Base-by-base conservation (phyloP, 129 eudicot genomes). In the Tagetes patula region DNA sequence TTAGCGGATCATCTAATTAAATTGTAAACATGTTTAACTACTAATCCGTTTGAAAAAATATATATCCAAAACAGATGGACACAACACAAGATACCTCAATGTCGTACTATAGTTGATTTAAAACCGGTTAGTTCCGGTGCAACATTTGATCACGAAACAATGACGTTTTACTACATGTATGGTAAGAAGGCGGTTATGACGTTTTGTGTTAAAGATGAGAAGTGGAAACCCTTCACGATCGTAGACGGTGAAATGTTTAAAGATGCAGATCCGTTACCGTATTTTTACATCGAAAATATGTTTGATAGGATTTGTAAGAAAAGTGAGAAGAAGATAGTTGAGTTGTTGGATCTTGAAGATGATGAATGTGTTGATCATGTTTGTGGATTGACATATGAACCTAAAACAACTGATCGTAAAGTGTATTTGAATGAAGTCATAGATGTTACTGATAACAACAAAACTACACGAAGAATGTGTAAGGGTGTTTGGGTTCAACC, bases 401-500 rank as follows among this genome's bases (percentile, higher is more conserved):
- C 46, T 13, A 55, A 46, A 47, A 0, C 40, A 1, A 49, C 2
- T 39, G 27, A 2, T 48, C 73, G 7, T n/a, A 39, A 1, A 10
- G 41, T 67, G 67, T 66, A 55, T n/a, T 4, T 53, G 40, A 71
- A 72, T 27, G 59, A 47, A 33, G 39, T 5, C 46, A 5, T 3
- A 13, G 6, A 33, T 14, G 60, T 12, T 48, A 47, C 43, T 33
- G 12, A 43, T 10, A 1, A 10, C 3, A 38, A 14, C 14, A 20
- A 20, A 20, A 20, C 27, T 20, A n/a, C 40, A 69, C 2, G 40
- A 6, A 6, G 6, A 20, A 20, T 20, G 67, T 9, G 33, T 46
- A 52, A 66, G 80, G 69, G 61, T 31, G 61, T 80, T 27, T 80
- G 84, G 84, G 52, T 80, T 69, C 73, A 80, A 33, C 80, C 80